Base-by-base conservation (phyloP, 257 asterid species). In the Marsdenia floribunda region DNA sequence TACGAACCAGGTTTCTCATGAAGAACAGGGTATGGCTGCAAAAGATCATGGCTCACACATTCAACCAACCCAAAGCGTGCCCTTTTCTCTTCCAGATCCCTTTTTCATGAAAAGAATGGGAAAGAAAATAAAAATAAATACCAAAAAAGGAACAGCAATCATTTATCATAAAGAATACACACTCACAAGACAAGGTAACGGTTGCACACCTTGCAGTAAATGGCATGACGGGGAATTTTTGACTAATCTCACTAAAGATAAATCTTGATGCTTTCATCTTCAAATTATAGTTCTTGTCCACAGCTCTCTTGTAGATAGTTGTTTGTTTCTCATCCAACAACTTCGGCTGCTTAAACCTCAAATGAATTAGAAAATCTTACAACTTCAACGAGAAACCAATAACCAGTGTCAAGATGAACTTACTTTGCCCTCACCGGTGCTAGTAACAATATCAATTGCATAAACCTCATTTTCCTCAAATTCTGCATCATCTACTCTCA, bases 81-180 rank as follows among this genome's bases (percentile, higher is more conserved):
- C 58, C 96, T 87, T 85, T 90, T 92, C 84, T 90, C 97, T 81
- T 92, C 96, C 89, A 92, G 86, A 71, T 91, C 93, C 89, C 97
- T 13, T 94, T 83, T 73, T 67, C 16, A n/a, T 52, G 58, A 10
- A 16, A 22, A 73, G 38, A 49, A 2, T 3, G 33, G 14, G 40
- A 15, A 42, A 57, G 60, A 46, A 37, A 47, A 35, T 46, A 38
- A 40, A 40, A 13, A 60, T 22, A 22, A 57, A 44, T 44, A 44
- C 12, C 11, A 26, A 40, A 40, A 16, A 57, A 29, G 33, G 33
- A 6, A 22, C 6, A 18, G 4, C 0, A 46, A 42, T 14, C 21
- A 54, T 37, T 73, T 47, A 10, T 61, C 46, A 10, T 24, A 69
- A 14, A 54, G 29, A 65, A 46, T 3, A 55, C 63, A 78, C 53